phyloP scores from a whole-genome alignment of 495 filamentous ascomycete species.

The Podospora conica region DNA sequence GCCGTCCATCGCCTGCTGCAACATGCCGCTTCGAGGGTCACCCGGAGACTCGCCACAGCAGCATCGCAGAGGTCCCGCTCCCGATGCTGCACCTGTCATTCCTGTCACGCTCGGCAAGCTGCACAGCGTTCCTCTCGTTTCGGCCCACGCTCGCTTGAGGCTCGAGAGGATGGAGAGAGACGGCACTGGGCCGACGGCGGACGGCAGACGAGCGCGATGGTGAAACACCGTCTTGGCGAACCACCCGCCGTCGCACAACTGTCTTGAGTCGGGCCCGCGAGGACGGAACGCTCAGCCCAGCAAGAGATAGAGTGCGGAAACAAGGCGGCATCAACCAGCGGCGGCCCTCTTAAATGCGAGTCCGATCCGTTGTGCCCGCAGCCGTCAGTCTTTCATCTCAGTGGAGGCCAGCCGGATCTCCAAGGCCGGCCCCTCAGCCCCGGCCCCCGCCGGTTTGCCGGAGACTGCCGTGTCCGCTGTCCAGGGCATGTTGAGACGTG shows the following conservation, averaged over 20 bases:
- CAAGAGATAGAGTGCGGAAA: neutral
- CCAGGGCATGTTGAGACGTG: neutral
- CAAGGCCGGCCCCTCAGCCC: neutral
- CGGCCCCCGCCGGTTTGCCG: neutral
- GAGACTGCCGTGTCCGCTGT: neutral
- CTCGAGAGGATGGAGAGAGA: neutral
- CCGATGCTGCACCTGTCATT: neutral
- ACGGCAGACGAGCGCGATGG: neutral
- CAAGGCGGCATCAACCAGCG: neutral
- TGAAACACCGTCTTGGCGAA: neutral
- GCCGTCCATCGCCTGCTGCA: neutral
- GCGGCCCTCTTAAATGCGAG: neutral
- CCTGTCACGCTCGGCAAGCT: neutral
- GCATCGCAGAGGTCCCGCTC: neutral
- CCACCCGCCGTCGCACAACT: neutral
- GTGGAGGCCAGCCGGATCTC: neutral
- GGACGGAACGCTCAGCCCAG: neutral
- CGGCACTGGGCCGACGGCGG: no score
- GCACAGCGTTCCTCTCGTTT: neutral
- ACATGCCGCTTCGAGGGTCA: neutral
- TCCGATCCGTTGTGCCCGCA: neutral
- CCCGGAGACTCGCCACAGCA: neutral
- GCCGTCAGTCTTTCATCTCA: neutral
- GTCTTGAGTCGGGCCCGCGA: neutral
- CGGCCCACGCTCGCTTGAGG: neutral